These are phyloP conservation scores for Cyphellophora attinorum DNA, from an alignment of 2,329 filamentous ascomycete species.

Conservation along the genomic window DNA sequence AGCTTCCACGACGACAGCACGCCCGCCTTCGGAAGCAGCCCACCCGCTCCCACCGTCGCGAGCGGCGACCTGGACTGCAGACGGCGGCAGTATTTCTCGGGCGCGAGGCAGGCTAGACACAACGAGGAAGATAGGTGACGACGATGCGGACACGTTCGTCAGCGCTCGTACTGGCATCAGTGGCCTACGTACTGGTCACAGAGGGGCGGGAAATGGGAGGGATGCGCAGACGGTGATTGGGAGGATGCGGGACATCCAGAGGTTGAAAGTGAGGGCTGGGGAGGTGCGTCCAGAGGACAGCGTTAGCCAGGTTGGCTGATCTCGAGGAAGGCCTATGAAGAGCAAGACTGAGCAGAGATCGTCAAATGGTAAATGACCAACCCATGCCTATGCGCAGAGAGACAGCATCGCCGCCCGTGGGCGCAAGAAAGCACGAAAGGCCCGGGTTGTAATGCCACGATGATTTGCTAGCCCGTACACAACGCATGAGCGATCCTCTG, in stretches of 20 bases:
- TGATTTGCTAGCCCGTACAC: no score
- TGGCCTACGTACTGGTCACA: neutral
- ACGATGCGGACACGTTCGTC: constrained; percentile 3
- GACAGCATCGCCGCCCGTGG: no score
- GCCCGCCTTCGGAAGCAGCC: constrained; percentile 1
- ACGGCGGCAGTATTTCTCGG: constrained; percentile 3
- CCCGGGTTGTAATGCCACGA: no score
- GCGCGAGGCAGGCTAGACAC: constrained; percentile 8
- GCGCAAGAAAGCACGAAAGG: no score
- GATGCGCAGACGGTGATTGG: constrained; percentile 11
- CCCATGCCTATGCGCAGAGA: no score
- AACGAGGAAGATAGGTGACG: constrained; percentile 5
- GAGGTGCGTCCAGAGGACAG: constrained; percentile 18
- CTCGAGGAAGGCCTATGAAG: no score
- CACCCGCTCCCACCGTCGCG: constrained; percentile 15
- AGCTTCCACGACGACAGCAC: neutral
- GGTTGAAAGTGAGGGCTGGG: constrained; percentile 10
- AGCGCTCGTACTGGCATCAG: neutral
- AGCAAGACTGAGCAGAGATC: no score
- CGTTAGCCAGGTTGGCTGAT: constrained; percentile 17
- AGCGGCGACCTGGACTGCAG: constrained; percentile 16
- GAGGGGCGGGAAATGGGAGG: neutral
- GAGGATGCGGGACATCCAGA: constrained; percentile 14
- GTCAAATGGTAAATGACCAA: no score
- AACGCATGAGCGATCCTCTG: no score